Percentiles rank a stretch among this genome's conserved stretches.
These are phyloP conservation scores for Haematococcus lacustris DNA, from an alignment of 139 green algal genomes.

Conservation along the genomic window DNA sequence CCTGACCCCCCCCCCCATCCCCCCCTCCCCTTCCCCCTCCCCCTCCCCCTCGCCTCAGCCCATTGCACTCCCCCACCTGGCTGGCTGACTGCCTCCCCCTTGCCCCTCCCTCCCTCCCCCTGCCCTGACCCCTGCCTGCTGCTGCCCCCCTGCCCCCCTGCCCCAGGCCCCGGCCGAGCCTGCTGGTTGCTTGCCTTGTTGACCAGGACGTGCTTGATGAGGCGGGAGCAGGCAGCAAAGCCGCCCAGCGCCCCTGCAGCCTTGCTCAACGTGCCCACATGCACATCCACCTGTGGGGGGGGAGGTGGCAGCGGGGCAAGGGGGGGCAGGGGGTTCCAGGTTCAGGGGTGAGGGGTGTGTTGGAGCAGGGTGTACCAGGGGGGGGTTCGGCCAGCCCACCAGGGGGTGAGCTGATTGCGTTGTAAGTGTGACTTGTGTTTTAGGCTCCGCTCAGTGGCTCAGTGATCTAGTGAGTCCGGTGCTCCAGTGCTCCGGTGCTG, in stretches of 20 bases:
- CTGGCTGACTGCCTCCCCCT: not conserved
- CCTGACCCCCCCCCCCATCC: no score
- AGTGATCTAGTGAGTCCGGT: no score
- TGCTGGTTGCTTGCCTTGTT: constrained; percentile 21
- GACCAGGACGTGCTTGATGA: constrained; percentile 57
- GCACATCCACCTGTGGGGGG: constrained; percentile 65
- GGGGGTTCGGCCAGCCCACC: no score
- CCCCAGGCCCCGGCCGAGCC: not conserved
- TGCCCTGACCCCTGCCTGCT: not conserved
- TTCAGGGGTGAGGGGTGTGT: no score
- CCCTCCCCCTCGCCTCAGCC: not conserved
- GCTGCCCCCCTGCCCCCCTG: not conserved
- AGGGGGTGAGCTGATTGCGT: no score
- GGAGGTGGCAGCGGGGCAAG: no score
- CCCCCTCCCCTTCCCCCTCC: no score
- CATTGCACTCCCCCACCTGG: not conserved
- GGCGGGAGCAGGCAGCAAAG: constrained; percentile 70
- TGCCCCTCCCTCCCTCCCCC: not conserved
- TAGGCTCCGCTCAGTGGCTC: no score
- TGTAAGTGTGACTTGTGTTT: no score
- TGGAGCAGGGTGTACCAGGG: no score
- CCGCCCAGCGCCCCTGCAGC: constrained; percentile 78
- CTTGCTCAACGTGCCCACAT: constrained; percentile 93
- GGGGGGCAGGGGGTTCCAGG: no score
- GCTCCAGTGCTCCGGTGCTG: no score